phyloP scores from a whole-genome alignment of 129 eudicot species.

The Rutidosis leptorrhynchoides region DNA sequence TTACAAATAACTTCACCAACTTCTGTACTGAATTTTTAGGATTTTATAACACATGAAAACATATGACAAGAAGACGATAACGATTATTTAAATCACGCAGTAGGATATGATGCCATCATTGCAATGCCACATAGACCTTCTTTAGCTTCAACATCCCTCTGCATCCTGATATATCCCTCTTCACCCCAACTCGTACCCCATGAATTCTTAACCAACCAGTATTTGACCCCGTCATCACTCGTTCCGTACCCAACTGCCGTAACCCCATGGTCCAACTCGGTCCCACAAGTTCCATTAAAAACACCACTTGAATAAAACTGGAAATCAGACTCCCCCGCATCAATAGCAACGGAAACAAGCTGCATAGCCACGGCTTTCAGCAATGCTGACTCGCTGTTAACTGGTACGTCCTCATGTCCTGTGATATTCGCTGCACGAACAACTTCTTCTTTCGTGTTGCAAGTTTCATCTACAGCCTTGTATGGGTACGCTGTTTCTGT shows the following conservation, averaged over 20 bases:
- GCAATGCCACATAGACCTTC: slow-evolving; percentile 33
- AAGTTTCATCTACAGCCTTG: slow-evolving; percentile 41
- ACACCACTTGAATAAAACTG: slow-evolving; percentile 5
- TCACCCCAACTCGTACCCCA: too few species aligned
- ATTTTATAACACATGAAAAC: too few species aligned
- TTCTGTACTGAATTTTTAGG: too few species aligned
- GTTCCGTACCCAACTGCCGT: slow-evolving; percentile 20
- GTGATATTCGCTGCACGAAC: too few species aligned
- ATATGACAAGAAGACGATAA: background rate
- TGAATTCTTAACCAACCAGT: too few species aligned
- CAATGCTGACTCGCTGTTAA: slow-evolving; percentile 51
- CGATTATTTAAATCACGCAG: background rate
- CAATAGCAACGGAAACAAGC: slow-evolving; percentile 11
- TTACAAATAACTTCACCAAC: too few species aligned
- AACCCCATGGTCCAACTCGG: slow-evolving; percentile 17
- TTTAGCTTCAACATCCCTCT: slow-evolving; percentile 22
- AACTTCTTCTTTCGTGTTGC: background rate
- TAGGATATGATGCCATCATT: slow-evolving; percentile 24
- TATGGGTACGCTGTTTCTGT: slow-evolving; percentile 62
- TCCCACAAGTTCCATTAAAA: slow-evolving; percentile 20
- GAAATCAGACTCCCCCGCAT: slow-evolving; percentile 32
- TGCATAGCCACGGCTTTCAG: slow-evolving; percentile 35
- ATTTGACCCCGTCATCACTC: slow-evolving; percentile 9
- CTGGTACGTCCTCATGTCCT: slow-evolving; percentile 61
- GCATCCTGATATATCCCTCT: too few species aligned